phyloP scores from a whole-genome alignment of 2,329 filamentous ascomycete genomes.

The Aspergillus candidus region DNA sequence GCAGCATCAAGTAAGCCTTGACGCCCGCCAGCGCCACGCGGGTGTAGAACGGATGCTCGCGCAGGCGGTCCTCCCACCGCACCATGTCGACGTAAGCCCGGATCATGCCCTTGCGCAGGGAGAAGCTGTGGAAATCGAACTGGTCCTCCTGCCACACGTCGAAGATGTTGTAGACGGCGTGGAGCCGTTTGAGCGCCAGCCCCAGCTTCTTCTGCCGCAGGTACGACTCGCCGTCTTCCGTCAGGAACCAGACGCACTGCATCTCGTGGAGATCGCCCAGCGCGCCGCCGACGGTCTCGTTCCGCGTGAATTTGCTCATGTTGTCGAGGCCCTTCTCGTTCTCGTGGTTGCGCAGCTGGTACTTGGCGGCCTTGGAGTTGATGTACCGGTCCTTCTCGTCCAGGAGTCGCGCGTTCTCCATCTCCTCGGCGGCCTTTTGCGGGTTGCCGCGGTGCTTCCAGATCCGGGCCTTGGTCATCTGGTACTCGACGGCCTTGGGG shows the following conservation, averaged over 20 bases:
- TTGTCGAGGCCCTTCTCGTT: conserved; percentile 80
- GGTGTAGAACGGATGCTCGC: conserved; percentile 89
- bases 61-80: conserved; percentile 85
- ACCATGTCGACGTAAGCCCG: conserved; percentile 94
- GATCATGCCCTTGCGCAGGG: conserved; percentile 91
- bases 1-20: conserved; percentile 69
- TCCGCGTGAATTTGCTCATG: conserved; percentile 89
- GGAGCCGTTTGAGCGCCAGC: conserved; percentile 86
- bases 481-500: conserved; percentile 77
- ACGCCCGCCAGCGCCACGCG: conserved; percentile 76
- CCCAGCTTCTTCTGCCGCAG: conserved; percentile 74
- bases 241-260: conserved; percentile 97
- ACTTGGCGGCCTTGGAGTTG: conserved; percentile 97
- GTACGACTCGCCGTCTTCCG: conserved; percentile 89
- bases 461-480: conserved; percentile 93
- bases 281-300: conserved; percentile 80
- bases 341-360: conserved; percentile 87
- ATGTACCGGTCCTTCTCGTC: conserved; percentile 93
- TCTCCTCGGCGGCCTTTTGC: conserved; percentile 72
- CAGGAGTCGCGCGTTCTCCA: conserved; percentile 79
- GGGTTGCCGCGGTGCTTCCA: conserved; percentile 82
- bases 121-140: conserved; percentile 98
- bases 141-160: conserved; percentile 98
- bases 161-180: conserved; percentile 83
- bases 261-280: conserved; percentile 91